Evolutionary conservation across 2,329 filamentous ascomycete genomes (phyloP).

Genomic region (Diaporthe batatas): DNA sequence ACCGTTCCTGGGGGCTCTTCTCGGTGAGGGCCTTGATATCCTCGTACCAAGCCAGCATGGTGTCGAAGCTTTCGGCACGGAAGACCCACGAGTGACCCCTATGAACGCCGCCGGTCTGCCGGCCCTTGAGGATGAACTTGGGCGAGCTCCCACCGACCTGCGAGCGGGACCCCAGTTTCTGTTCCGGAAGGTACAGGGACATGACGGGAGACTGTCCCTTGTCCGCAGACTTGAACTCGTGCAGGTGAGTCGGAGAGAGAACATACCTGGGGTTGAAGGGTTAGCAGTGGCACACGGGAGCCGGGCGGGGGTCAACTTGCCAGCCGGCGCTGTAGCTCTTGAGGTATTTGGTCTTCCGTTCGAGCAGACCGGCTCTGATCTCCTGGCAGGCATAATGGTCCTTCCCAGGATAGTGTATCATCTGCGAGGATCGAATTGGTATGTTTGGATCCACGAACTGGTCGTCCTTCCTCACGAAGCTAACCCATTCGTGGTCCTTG

Average conservation of each 20-base stretch:
- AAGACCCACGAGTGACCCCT: constrained; percentile 82
- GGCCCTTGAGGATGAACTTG: constrained; percentile 98
- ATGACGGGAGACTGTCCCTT: constrained; percentile 92
- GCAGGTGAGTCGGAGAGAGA: constrained; percentile 93
- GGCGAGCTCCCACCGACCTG: constrained; percentile 86
- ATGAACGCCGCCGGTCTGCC: constrained; percentile 93
- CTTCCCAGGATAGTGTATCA: constrained; percentile 92
- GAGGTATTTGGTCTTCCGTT: constrained; percentile 98
- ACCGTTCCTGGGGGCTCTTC: constrained; percentile 88
- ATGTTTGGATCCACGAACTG: constrained; percentile 89
- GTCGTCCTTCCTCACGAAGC: constrained; percentile 83
- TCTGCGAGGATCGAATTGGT: constrained; percentile 81
- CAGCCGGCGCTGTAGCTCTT: constrained; percentile 98
- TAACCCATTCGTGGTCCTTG: constrained; percentile 91
- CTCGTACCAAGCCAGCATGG: constrained; percentile 97
- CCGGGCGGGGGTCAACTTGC: constrained; percentile 63
- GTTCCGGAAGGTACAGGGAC: constrained; percentile 94
- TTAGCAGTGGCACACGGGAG: background rate
- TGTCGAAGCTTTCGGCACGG: constrained; percentile 82
- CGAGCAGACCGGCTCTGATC: constrained; percentile 89
- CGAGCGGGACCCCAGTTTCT: constrained; percentile 95
- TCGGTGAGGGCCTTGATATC: constrained; percentile 93
- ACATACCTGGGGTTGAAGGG: constrained; percentile 78
- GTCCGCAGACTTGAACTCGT: constrained; percentile 99
- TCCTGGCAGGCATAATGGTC: constrained; percentile 86